A percentile compares a stretch with the other conserved stretches of the same genome.
Conservation (phyloP, 2,329 filamentous ascomycete species). For the Sporothrix sp. region DNA sequence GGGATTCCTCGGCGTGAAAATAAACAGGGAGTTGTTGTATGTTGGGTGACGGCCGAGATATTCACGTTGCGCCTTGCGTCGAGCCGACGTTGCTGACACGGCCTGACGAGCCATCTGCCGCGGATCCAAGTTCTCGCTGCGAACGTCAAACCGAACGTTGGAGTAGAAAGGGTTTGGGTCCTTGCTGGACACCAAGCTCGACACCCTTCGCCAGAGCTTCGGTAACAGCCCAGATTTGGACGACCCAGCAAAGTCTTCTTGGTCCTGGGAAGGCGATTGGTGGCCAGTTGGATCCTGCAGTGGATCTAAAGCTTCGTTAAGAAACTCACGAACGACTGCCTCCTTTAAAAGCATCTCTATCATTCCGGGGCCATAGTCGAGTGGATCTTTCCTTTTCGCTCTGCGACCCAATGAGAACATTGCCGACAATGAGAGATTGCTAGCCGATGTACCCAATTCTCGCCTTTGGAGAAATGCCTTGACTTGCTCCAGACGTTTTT, state of each 20-base stretch:
- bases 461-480: constrained; percentile 89
- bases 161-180: constrained; percentile 96
- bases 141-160: constrained; percentile 55
- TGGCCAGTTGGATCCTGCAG: constrained; percentile 29
- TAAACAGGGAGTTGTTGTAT: constrained; percentile 86
- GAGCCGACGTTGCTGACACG: constrained; percentile 68
- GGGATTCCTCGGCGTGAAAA: constrained; percentile 71
- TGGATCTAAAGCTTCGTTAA: constrained; percentile 59
- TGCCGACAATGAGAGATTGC: constrained; percentile 67
- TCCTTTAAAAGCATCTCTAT: constrained; percentile 97
- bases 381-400: constrained; percentile 60
- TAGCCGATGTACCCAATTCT: constrained; percentile 62
- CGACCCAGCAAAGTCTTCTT: constrained; percentile 21
- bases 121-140: constrained; percentile 72
- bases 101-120: constrained; percentile 84
- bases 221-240: constrained; percentile 51
- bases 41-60: constrained; percentile 78
- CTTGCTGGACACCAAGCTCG: constrained; percentile 46
- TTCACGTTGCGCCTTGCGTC: constrained; percentile 81
- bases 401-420: constrained; percentile 56
- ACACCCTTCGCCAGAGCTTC: constrained; percentile 50
- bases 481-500: constrained; percentile 93
- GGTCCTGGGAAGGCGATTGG: constrained; percentile 27
- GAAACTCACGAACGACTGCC: constrained; percentile 86
- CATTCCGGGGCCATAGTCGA: constrained; percentile 84